phyloP scores from a whole-genome alignment of 176 grass and related monocot species.

The Elaeis guineensis region DNA sequence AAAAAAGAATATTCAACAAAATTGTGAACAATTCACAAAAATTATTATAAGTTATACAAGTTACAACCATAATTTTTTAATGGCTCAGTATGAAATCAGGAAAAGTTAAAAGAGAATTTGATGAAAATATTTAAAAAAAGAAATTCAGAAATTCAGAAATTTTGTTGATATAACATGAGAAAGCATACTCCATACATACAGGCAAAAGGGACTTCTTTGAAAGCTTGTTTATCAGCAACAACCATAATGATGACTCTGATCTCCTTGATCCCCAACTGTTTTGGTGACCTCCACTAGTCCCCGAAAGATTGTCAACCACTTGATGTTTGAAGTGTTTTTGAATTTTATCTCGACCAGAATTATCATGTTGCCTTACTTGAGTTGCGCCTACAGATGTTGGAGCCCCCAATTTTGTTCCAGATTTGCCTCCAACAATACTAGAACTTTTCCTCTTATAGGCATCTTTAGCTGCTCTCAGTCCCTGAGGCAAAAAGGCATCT shows the following conservation, averaged over 20 bases:
- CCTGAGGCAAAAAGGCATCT: slow-evolving; percentile 70
- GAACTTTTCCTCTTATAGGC: slow-evolving; percentile 68
- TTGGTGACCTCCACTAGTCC: slow-evolving; percentile 37
- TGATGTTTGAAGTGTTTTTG: slow-evolving; percentile 68
- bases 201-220: slow-evolving; percentile 80
- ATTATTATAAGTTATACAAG: too few relatives aligned
- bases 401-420: slow-evolving; percentile 37
- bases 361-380: slow-evolving; percentile 51
- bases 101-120: too few relatives aligned
- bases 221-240: slow-evolving; percentile 83
- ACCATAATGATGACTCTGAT: slow-evolving; percentile 67
- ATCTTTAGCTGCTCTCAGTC: slow-evolving; percentile 85
- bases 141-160: neutral
- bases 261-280: slow-evolving; percentile 52
- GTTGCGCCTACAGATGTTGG: slow-evolving; percentile 26
- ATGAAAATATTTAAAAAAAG: neutral
- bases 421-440: slow-evolving; percentile 11
- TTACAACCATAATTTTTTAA: too few relatives aligned
- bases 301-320: slow-evolving; percentile 19
- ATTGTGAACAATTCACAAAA: too few relatives aligned
- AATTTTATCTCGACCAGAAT: slow-evolving; percentile 46
- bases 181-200: slow-evolving; percentile 40
- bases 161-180: slow-evolving; percentile 11
- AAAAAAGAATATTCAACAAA: too few relatives aligned
- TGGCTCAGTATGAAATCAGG: too few relatives aligned